Evolutionary conservation across 371 early-diverging fungal species (phyloP), one percentile per base, ranked within the genome.

Genomic region (Amoeboaphelidium protococcarum): DNA sequence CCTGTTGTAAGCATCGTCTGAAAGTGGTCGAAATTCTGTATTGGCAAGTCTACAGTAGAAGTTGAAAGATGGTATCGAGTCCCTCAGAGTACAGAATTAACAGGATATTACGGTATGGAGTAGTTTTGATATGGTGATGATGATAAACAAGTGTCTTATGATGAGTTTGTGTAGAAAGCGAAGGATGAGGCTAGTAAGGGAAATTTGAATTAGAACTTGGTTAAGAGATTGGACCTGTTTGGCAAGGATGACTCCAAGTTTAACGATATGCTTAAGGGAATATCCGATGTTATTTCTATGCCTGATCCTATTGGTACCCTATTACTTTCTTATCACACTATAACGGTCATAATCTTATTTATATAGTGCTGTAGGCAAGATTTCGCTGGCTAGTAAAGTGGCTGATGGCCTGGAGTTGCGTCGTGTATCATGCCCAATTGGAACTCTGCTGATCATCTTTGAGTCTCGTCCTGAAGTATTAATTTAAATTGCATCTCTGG

Each of bases 381-480:
- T 84, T 6, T 76, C 78, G 0, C 56, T 78, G 47, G 83, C 88
- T 2, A 75, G 72, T 24, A 66, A 71, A 48, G 62, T 91, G 37
- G 91, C 86, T 54, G 57, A 71, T 6, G 82, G 72, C 21, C 64
- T 94, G 40, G 79, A 82, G 42, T 58, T 94, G 40, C 90, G 82
- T 62, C 70, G 85, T 2, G 78, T 94, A 6, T 69, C 76, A 1
- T 84, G 82, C 26, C 89, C 95, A 31, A 83, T 94, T 20, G 95
- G 95, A 26, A 89, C 88, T 16, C 61, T 87, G 40, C 61, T 94
- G 60, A 84, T 88, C 49, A 94, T 94, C 47, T 94, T 94, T 52
- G 95, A 94, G 60, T 88, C 95, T 19, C 72, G 95, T 22, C 95
- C 95, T n/a, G 95, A 94, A 60, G 95, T 94, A 1, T 86, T 90